Evolutionary conservation across 495 filamentous ascomycete species (phyloP).

Genomic region (Polyplosphaeria fusca): DNA sequence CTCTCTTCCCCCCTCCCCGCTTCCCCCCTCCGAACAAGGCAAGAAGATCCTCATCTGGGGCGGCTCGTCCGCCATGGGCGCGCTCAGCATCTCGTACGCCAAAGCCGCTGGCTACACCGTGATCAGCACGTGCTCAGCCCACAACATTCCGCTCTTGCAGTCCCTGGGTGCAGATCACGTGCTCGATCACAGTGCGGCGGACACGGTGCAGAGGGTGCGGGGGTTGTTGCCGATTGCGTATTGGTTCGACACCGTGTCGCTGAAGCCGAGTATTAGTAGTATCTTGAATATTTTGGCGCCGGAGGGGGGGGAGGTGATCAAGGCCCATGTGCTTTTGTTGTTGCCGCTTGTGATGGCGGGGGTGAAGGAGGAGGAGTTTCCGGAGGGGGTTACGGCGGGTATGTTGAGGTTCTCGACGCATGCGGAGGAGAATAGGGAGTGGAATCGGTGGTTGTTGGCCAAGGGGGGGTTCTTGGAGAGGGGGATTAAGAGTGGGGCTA

Average conservation of each 20-base stretch:
- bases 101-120: slow-evolving; percentile 47
- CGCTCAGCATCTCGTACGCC: slow-evolving; percentile 55
- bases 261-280: not conserved
- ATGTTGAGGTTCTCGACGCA: slow-evolving; percentile 17
- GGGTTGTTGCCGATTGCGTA: slow-evolving; percentile 21
- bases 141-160: slow-evolving; percentile 53
- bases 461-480: slow-evolving; percentile 7
- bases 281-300: slow-evolving; percentile 17
- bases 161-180: slow-evolving; percentile 49
- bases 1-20: not conserved
- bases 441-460: slow-evolving; percentile 4
- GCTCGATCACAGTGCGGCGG: slow-evolving; percentile 53
- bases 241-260: slow-evolving; percentile 17
- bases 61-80: slow-evolving; percentile 46
- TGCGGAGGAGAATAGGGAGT: slow-evolving; percentile 5
- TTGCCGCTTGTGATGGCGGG: slow-evolving; percentile 12
- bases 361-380: not conserved
- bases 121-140: slow-evolving; percentile 55
- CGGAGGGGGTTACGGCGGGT: slow-evolving; percentile 2
- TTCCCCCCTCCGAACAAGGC: slow-evolving; percentile 21
- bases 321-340: slow-evolving; percentile 3
- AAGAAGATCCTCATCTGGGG: slow-evolving; percentile 53
- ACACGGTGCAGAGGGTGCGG: slow-evolving; percentile 43
- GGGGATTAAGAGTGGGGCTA: slow-evolving; percentile 6
- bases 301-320: slow-evolving; percentile 1